Evolutionary conservation across 768 basidiomycete species (phyloP).

Genomic region (Lentinula guzmanii): DNA sequence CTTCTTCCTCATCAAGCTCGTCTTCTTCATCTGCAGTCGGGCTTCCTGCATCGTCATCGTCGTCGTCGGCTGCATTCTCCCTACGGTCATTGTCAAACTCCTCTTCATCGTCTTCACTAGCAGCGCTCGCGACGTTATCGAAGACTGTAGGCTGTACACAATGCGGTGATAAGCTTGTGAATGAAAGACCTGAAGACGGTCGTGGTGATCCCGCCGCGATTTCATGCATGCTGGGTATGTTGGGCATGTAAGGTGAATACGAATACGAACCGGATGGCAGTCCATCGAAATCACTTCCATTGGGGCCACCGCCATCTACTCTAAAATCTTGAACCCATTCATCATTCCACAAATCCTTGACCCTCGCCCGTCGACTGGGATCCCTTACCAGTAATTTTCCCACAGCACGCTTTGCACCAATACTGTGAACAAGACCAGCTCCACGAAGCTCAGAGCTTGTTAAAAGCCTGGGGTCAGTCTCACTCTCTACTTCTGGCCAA

Average conservation of each 20-base stretch:
- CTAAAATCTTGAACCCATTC: slow-evolving; percentile 21
- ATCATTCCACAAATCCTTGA: slow-evolving; percentile 61
- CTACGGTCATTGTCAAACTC: slow-evolving; percentile 5
- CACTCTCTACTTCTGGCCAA: slow-evolving; percentile 47
- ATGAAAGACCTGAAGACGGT: background rate
- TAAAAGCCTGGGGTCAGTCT: background rate
- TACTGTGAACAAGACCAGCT: slow-evolving; percentile 28
- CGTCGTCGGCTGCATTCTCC: background rate
- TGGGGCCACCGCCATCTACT: background rate
- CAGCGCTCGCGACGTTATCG: background rate
- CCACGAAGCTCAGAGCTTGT: slow-evolving; percentile 29
- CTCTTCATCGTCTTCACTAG: background rate
- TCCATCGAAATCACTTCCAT: background rate
- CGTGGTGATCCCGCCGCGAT: background rate
- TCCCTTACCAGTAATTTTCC: slow-evolving; percentile 63
- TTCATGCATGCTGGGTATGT: background rate
- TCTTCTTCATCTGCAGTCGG: slow-evolving; percentile 12
- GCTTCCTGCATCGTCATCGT: slow-evolving; percentile 7
- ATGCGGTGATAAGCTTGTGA: background rate
- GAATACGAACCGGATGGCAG: background rate
- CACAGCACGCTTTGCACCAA: slow-evolving; percentile 50
- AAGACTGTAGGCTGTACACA: background rate
- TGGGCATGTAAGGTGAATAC: background rate
- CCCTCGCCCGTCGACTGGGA: slow-evolving; percentile 53
- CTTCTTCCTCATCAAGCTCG: slow-evolving; percentile 21